Base-by-base conservation (phyloP, 495 filamentous ascomycete species). In the Penicillium lividum region DNA sequence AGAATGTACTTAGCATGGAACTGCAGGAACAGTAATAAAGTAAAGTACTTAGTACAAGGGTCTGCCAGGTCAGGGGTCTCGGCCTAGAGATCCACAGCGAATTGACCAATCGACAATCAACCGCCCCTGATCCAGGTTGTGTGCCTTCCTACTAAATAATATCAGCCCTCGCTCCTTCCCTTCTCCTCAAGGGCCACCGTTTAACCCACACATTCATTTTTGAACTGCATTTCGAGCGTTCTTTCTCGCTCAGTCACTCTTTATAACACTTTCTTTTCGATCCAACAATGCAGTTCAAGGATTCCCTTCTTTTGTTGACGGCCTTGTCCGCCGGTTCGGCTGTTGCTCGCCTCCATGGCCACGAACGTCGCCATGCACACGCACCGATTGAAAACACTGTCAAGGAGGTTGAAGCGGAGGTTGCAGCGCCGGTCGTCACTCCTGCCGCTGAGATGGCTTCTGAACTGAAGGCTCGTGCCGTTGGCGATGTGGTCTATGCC, bases 401-500 rank as follows among this genome's bases (percentile, higher is more conserved):
- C 5, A 56, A 68, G 28, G 70, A 79, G 59, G 65, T 74, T 28
- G 60, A 70, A 31, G 53, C 66, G 51, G 68, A 78, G 61, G 73
- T 72, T 40, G 69, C 46, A 31, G 67, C 73, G 13, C 73, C 76
- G 51, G 69, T 68, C 33, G 49, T 68, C 29, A 83, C 89, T 34
- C 25, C 25, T 16, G 53, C 28, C 36, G 74, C 72, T 11, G 82
- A 82, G 28, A 80, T 77, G 30, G 85, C 87, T 57, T 71, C 84
- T 54, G 86, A 86, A 45, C 58, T 80, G 46, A 63, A 80, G 46
- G 70, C 80, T 70, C 78, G 80, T 56, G 73, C 31, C 44, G 70
- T 78, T 10, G 76, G 77, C 52, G 73, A 76, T 46, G 54, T 70
- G 51, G 85, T 90, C 34, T 76, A 74, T 30, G 86, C 84, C 48